These are phyloP conservation scores for Taphrina pruni DNA, from an alignment of 1,139 yeast species.

Conservation along the genomic window DNA sequence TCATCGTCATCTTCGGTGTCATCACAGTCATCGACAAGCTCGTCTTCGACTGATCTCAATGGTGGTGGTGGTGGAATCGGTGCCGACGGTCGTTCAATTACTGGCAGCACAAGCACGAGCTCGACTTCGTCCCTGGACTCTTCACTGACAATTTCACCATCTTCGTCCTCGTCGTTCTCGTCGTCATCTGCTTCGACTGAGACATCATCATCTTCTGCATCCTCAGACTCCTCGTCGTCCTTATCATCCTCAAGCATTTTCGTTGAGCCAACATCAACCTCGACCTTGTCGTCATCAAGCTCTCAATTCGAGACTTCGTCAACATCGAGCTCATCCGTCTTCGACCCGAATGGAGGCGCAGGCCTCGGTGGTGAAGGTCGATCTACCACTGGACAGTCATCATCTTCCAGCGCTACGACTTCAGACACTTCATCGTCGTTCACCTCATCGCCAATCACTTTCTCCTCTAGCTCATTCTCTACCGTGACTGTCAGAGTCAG, in stretches of 20 bases:
- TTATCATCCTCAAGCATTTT: constrained; percentile 1
- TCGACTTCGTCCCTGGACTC: neutral
- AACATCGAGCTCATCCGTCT: neutral
- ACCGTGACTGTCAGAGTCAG: constrained; percentile 1
- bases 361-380: constrained; percentile 7
- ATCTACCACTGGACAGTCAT: neutral
- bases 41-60: neutral
- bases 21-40: neutral
- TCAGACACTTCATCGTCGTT: neutral
- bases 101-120: neutral
- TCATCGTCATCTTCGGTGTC: neutral
- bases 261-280: neutral
- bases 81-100: neutral
- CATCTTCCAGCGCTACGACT: neutral
- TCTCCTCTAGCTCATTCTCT: constrained; percentile 11
- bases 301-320: neutral
- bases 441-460: neutral
- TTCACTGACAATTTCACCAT: neutral
- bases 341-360: neutral
- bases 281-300: neutral
- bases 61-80: neutral
- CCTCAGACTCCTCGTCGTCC: neutral
- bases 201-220: neutral
- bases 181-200: neutral
- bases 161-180: constrained; percentile 2